Base-by-base conservation (phyloP, 1,284 basidiomycete species). In the Austroboletus olivaceoglutinosus region DNA sequence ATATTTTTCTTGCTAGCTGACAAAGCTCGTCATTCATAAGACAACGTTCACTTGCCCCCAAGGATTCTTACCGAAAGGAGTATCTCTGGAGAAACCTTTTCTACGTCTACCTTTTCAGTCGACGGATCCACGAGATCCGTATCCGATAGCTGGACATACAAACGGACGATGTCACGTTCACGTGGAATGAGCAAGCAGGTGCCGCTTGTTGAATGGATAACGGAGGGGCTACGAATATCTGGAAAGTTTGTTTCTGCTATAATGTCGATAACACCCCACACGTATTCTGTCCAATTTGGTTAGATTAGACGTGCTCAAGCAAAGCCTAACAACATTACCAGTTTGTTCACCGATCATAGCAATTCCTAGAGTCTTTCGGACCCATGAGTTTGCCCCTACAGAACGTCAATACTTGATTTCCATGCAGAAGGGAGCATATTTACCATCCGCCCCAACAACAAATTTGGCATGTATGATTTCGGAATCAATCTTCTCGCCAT, bases 331-430 rank as follows among this genome's bases (percentile, higher is more conserved):
- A 11, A 27, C 22, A 16, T 41, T 41, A 41, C 39, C 39, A 18
- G 39, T 41, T n/a, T 41, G 12, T n/a, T 41, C 39, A 13, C 39
- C 39, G 9, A 7, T 16, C 39, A 41, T 41, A n/a, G 16, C 47
- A 90, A 90, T 83, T 6, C 76, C 76, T 22, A 89, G 70, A 2
- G 72, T 60, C 54, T 85, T 84, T 18, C 89, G 77, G 7, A 89
- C 85, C 87, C 86, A 91, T 5, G 86, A 89, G 68, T 90, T 87
- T 0, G 87, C 89, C 12, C 84, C 83, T 79, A 29, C 22, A 16
- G 1, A 38, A 12, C 43, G 19, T 39, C 4, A 29, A 23, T 27
- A 38, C 42, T 8, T 18, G 31, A 33, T 16, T 1, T 9, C 21
- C 23, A 16, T 23, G 21, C 9, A 16, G 15, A 16, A 8, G 8